Evolutionary conservation across 805 yeast genomes (phyloP), one percentile per base, ranked within the genome.

Genomic region (Ogataea nonfermentans): DNA sequence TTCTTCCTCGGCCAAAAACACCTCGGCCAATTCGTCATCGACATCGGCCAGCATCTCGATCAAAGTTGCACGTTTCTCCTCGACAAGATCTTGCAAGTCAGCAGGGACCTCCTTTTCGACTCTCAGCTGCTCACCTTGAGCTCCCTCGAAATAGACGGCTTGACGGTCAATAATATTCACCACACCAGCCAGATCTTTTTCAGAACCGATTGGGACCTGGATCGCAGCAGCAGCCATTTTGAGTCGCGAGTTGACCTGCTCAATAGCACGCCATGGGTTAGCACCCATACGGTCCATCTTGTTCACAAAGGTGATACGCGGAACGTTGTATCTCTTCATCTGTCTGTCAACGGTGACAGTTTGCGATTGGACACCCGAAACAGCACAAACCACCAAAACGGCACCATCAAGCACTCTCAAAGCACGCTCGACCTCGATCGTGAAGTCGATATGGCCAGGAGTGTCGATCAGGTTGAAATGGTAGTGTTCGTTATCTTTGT

Each of bases 241-340:
- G 61, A 93, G 76, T 63, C 93, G 93, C 39, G 67, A 53, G 67
- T 91, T 88, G 54, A 93, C 76, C 69, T 91, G 98, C 42, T 86
- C 95, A 55, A 93, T 84, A 42, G 95, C 96, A 48, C 76, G 78
- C 83, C 95, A 93, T 15, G 99, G 99, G 66, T 93, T 82, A 40
- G 99, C 86, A 51, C 99, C 99, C 96, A 93, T 87, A 63, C 99
- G 81, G 66, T 93, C 99, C 97, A 93, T 90, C 71, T 93, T 93
- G 70, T 93, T 93, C 65, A 93, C 85, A 59, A 93, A 93, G 8
- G 99, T 91, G 37, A 93, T 76, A 59, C 99, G 78, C 39, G 99
- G 99, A 58, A 93, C 96, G 60, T 93, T 89, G 68, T 93, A 93
- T 62, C 99, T 82, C 56, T 95, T 81, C 99, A 93, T 93, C 70